Conservation (phyloP, 2,329 filamentous ascomycete species). For the Trichoderma sp. region DNA sequence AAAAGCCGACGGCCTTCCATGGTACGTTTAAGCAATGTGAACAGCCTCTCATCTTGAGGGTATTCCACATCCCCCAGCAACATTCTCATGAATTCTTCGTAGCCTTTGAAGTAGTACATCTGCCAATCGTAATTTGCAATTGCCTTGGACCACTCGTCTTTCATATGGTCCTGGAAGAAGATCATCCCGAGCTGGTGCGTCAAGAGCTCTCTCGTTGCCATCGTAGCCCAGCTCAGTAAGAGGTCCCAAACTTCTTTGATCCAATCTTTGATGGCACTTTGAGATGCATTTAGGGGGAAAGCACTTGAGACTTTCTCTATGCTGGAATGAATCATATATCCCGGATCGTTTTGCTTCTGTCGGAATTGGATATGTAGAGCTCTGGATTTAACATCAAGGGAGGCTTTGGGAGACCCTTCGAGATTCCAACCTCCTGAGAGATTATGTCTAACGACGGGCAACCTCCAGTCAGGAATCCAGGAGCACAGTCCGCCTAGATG, state of each 20-base stretch:
- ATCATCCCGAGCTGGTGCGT: not conserved
- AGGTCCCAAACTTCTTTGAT: not conserved
- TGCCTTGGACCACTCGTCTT: not conserved
- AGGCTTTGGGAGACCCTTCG: not conserved
- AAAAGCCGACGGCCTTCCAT: not conserved
- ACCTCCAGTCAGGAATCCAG: not conserved
- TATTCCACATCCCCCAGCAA: not conserved
- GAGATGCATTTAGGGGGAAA: not conserved
- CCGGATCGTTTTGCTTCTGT: not conserved
- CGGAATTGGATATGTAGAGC: not conserved
- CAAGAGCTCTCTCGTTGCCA: not conserved
- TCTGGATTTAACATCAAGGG: not conserved
- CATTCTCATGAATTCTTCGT: not conserved
- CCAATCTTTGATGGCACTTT: not conserved
- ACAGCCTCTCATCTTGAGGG: not conserved
- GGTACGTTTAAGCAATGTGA: not conserved
- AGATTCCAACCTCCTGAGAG: not conserved
- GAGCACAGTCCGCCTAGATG: not conserved
- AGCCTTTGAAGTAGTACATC: not conserved
- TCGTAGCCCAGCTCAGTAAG: not conserved
- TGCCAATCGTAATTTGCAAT: not conserved
- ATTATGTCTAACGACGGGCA: not conserved
- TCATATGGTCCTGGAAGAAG: not conserved
- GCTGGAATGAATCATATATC: not conserved
- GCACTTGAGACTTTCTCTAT: not conserved